phyloP scores from a whole-genome alignment of 1,139 yeast genomes.

The Taphrina pruni region DNA sequence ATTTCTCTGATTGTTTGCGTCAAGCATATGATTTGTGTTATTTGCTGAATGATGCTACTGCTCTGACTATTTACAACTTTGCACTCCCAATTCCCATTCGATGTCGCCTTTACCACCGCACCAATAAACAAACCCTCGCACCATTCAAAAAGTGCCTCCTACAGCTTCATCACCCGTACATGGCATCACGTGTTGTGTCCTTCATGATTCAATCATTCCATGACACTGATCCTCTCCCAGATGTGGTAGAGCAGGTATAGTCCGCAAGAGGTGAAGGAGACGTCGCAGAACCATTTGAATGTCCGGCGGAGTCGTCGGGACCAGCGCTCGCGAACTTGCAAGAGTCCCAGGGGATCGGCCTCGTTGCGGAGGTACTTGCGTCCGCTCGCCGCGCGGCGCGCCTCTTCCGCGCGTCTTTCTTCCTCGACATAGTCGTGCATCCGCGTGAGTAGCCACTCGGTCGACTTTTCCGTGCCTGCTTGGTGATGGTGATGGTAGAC shows the following conservation, averaged over 20 bases:
- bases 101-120: too few species aligned
- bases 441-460: constrained; percentile 25
- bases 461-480: neutral
- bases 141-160: neutral
- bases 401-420: constrained; percentile 3
- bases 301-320: constrained; percentile 8
- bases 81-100: too few species aligned
- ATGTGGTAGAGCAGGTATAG: constrained; percentile 15
- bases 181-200: too few species aligned
- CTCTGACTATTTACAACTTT: neutral
- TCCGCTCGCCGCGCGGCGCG: constrained; percentile 4
- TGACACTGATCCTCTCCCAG: constrained; percentile 9
- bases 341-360: constrained; percentile 23
- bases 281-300: constrained; percentile 25
- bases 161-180: neutral
- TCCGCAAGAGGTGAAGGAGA: constrained; percentile 15
- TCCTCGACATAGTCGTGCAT: constrained; percentile 5
- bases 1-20: neutral
- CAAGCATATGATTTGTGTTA: too few species aligned
- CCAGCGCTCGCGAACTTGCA: constrained; percentile 17
- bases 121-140: too few species aligned
- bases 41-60: neutral
- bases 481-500: too few species aligned
- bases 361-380: constrained; percentile 13
- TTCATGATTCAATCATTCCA: neutral